These are phyloP conservation scores for Bipolaris bicolor DNA, from an alignment of 2,329 filamentous ascomycete genomes.

Conservation along the genomic window DNA sequence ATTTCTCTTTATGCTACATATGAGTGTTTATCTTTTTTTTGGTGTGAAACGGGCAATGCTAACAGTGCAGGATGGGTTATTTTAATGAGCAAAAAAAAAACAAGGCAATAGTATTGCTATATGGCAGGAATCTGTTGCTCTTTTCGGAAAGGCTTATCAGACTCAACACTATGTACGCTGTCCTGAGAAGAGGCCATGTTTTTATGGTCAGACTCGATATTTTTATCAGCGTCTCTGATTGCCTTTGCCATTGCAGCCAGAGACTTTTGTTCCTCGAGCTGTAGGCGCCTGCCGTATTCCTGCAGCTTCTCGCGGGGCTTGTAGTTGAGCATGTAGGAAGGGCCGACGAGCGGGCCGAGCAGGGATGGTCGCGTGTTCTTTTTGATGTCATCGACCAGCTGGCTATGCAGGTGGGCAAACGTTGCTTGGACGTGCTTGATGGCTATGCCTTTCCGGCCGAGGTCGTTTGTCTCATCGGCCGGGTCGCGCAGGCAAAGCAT, in stretches of 20 bases:
- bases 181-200: background rate
- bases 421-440: slow-evolving; percentile 59
- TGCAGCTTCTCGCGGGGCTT: slow-evolving; percentile 21
- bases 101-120: too few species aligned
- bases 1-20: slow-evolving; percentile 13
- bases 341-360: slow-evolving; percentile 29
- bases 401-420: slow-evolving; percentile 37
- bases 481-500: slow-evolving; percentile 65
- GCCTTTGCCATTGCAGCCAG: slow-evolving; percentile 20
- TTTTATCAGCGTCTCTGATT: slow-evolving; percentile 16
- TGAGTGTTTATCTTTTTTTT: background rate
- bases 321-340: slow-evolving; percentile 24
- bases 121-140: too few species aligned
- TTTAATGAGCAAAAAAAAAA: too few species aligned
- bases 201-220: background rate
- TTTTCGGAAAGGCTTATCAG: background rate
- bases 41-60: background rate
- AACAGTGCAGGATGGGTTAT: background rate
- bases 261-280: background rate
- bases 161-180: background rate
- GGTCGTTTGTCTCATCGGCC: slow-evolving; percentile 62
- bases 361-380: slow-evolving; percentile 27
- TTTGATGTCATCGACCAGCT: slow-evolving; percentile 21
- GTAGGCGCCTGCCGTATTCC: slow-evolving; percentile 19
- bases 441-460: slow-evolving; percentile 57